Conservation (phyloP, 306 rosid species). For the Pyrus communis region DNA sequence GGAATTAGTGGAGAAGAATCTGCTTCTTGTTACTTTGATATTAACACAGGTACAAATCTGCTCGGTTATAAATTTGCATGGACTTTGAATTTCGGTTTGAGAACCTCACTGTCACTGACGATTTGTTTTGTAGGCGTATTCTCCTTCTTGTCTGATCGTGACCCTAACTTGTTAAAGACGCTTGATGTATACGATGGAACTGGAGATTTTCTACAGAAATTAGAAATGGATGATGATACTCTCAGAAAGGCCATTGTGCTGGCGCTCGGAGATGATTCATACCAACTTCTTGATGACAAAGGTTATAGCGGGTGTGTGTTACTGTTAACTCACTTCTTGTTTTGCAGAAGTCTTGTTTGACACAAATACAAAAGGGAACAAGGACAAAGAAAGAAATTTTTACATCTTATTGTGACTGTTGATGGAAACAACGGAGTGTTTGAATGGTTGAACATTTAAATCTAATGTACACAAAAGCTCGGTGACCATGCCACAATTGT, state of each 20-base stretch:
- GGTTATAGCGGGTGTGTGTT: slow-evolving; percentile 82
- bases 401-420: not conserved
- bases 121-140: slow-evolving; percentile 54
- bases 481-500: not conserved
- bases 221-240: slow-evolving; percentile 71
- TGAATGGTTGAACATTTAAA: not conserved
- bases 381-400: no score
- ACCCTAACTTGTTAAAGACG: slow-evolving; percentile 91
- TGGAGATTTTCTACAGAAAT: slow-evolving; percentile 65
- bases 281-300: slow-evolving; percentile 99
- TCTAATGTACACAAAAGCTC: not conserved
- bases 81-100: slow-evolving; percentile 1
- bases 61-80: not conserved
- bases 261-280: slow-evolving; percentile 89
- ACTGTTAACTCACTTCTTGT: not conserved
- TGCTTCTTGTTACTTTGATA: slow-evolving; percentile 92
- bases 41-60: slow-evolving; percentile 64
- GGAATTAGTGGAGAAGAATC: slow-evolving; percentile 95
- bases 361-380: not conserved
- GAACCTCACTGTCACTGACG: slow-evolving; percentile 18
- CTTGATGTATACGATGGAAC: slow-evolving; percentile 90
- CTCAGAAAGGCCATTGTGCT: slow-evolving; percentile 87
- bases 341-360: not conserved
- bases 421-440: not conserved
- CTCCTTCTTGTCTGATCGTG: slow-evolving; percentile 89